phyloP scores from a whole-genome alignment of 768 basidiomycete genomes.

The Suillus subluteus region DNA sequence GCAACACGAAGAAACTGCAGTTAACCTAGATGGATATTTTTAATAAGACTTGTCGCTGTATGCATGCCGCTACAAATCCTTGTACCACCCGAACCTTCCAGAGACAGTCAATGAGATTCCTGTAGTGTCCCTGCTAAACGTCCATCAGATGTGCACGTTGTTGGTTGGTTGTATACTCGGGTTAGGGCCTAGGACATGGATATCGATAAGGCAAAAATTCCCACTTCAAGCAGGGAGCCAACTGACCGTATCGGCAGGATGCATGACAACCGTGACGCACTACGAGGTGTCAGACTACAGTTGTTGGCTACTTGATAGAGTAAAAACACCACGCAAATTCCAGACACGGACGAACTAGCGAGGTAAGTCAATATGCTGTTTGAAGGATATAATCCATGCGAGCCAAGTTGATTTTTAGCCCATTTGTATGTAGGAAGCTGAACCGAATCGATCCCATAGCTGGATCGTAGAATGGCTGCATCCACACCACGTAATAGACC shows the following conservation, averaged over 20 bases:
- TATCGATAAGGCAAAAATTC: constrained; percentile 7
- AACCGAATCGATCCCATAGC: constrained; percentile 94
- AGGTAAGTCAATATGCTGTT: constrained; percentile 89
- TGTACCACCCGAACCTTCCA: constrained; percentile 98
- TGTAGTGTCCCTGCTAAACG: constrained; percentile 76
- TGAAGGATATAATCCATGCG: constrained; percentile 66
- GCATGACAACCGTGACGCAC: constrained; percentile 94
- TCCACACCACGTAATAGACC: constrained; percentile 92
- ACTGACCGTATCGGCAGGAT: constrained; percentile 86
- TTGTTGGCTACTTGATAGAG: constrained; percentile 5
- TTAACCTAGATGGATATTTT: constrained; percentile 61
- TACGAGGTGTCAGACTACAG: constrained; percentile 32
- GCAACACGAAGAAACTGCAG: constrained; percentile 93
- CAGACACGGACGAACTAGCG: constrained; percentile 85
- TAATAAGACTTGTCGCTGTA: background rate
- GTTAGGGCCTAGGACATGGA: constrained; percentile 69
- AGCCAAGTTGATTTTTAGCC: constrained; percentile 80
- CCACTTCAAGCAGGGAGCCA: constrained; percentile 19
- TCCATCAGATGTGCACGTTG: constrained; percentile 69
- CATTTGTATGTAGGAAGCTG: constrained; percentile 97
- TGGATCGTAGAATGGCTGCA: constrained; percentile 89
- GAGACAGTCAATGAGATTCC: constrained; percentile 92
- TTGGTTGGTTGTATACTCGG: constrained; percentile 96
- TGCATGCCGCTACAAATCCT: constrained; percentile 54
- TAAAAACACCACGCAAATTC: constrained; percentile 82